phyloP scores from a whole-genome alignment of 176 grass and related monocot genomes.

The Puya raimondii region DNA sequence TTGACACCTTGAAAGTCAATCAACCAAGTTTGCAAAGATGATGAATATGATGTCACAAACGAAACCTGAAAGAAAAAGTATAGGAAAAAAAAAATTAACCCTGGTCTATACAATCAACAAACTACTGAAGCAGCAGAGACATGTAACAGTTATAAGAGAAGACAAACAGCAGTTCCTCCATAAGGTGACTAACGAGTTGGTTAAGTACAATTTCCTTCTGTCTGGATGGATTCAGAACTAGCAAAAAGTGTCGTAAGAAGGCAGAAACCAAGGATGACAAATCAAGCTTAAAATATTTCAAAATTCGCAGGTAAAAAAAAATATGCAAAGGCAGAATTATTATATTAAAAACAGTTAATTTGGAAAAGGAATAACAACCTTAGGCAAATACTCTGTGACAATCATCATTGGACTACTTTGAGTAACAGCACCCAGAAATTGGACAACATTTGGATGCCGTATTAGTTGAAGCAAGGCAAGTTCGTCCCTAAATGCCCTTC shows the following conservation, averaged over 20 bases:
- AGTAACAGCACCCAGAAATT: constrained; percentile 96
- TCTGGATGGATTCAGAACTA: background rate
- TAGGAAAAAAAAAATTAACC: too few species aligned
- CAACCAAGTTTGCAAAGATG: too few species aligned
- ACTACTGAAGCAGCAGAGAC: too few species aligned
- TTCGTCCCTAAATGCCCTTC: constrained; percentile 79
- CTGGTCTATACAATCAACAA: too few species aligned
- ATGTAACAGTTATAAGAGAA: too few species aligned
- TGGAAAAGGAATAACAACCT: constrained; percentile 37
- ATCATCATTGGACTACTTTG: constrained; percentile 99
- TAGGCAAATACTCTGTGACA: constrained; percentile 95
- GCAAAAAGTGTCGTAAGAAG: background rate
- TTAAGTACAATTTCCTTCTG: background rate
- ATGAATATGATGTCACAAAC: too few species aligned
- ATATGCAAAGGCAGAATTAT: background rate
- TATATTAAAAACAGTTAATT: background rate
- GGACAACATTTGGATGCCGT: constrained; percentile 95
- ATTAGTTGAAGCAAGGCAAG: constrained; percentile 85
- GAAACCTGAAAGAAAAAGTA: too few species aligned
- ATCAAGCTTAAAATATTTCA: background rate
- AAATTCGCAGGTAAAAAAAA: background rate
- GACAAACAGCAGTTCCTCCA: too few species aligned
- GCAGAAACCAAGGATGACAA: background rate
- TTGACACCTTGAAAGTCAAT: too few species aligned
- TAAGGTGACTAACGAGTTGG: too few species aligned